Percentiles rank a stretch among this genome's conserved stretches.
phyloP scores from a whole-genome alignment of 352 stramenopile genomes.

The Globisporangium paddicum region DNA sequence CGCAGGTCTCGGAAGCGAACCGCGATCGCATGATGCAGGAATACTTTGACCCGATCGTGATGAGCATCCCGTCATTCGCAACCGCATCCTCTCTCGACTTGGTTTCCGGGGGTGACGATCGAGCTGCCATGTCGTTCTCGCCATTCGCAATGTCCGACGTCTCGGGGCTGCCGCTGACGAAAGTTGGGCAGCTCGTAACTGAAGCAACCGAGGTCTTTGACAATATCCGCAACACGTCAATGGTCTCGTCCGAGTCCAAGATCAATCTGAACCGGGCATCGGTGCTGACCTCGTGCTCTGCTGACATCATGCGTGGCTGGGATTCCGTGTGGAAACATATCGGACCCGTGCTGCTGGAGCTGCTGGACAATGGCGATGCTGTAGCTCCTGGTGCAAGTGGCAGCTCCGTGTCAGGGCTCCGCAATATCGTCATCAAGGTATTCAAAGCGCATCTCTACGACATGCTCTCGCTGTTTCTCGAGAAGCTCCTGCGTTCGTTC shows the following conservation, averaged over 20 bases:
- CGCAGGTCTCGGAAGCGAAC: conserved; percentile 28
- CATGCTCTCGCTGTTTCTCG: conserved; percentile 50
- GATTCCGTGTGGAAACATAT: conserved; percentile 50
- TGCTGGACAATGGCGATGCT: conserved; percentile 25
- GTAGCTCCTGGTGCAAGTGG: not conserved
- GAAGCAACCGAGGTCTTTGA: conserved; percentile 52
- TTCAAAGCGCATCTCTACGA: conserved; percentile 39
- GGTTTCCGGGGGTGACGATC: conserved; percentile 1
- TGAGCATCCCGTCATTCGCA: conserved; percentile 27
- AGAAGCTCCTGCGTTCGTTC: conserved; percentile 43
- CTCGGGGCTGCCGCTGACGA: conserved; percentile 17
- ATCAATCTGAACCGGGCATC: conserved; percentile 43
- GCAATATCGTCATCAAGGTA: conserved; percentile 24
- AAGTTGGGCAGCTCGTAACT: conserved; percentile 36
- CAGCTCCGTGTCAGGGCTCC: conserved; percentile 6
- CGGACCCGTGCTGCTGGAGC: conserved; percentile 39
- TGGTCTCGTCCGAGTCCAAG: conserved; percentile 68
- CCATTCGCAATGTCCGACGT: conserved; percentile 3
- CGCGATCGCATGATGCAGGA: conserved; percentile 41
- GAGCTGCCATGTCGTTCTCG: not conserved
- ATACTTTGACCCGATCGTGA: conserved; percentile 58
- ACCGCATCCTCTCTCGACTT: conserved; percentile 19
- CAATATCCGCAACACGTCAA: conserved; percentile 56
- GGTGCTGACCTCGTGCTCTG: conserved; percentile 41
- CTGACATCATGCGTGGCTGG: conserved; percentile 45